Percentiles rank a stretch among this genome's conserved stretches.
Conservation (phyloP, 176 grass and related monocot species). For the Thalia dealbata region DNA sequence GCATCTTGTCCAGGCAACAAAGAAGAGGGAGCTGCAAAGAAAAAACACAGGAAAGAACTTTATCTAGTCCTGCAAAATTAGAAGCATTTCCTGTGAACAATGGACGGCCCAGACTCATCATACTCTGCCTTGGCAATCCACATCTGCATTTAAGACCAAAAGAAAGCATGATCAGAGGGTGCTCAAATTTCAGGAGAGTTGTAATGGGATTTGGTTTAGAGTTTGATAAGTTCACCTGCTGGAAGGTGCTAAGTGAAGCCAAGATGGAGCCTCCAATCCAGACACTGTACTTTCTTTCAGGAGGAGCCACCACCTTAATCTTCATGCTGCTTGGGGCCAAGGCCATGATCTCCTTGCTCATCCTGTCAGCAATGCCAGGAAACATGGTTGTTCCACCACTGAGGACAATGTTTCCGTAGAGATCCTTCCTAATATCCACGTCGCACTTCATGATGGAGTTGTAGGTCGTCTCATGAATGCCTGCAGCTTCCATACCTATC, state of each 20-base stretch:
- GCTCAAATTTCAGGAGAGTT: too few species aligned
- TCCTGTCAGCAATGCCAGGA: constrained; percentile 45
- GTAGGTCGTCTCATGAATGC: constrained; percentile 55
- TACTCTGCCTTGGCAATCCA: constrained; percentile 65
- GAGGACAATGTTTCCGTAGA: constrained; percentile 59
- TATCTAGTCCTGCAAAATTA: constrained; percentile 13
- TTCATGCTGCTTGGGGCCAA: constrained; percentile 54
- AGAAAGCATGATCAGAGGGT: neutral
- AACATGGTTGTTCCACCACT: constrained; percentile 60
- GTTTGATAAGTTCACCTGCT: constrained; percentile 20
- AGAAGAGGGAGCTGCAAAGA: neutral
- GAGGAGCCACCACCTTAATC: constrained; percentile 58
- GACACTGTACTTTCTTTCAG: constrained; percentile 53
- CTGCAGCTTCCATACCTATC: constrained; percentile 55
- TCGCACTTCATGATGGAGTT: constrained; percentile 69
- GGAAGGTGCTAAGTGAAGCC: constrained; percentile 57
- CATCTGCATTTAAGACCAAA: constrained; percentile 28
- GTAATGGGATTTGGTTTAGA: too few species aligned
- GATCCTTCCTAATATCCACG: constrained; percentile 53
- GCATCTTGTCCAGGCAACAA: neutral
- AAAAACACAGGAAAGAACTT: neutral
- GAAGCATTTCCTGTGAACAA: constrained; percentile 56
- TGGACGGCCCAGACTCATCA: constrained; percentile 47
- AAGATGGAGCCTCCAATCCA: constrained; percentile 57
- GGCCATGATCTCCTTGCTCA: constrained; percentile 61